Evolutionary conservation across 1,284 basidiomycete species (phyloP).

Genomic region (Sphaerobolus stellatus): DNA sequence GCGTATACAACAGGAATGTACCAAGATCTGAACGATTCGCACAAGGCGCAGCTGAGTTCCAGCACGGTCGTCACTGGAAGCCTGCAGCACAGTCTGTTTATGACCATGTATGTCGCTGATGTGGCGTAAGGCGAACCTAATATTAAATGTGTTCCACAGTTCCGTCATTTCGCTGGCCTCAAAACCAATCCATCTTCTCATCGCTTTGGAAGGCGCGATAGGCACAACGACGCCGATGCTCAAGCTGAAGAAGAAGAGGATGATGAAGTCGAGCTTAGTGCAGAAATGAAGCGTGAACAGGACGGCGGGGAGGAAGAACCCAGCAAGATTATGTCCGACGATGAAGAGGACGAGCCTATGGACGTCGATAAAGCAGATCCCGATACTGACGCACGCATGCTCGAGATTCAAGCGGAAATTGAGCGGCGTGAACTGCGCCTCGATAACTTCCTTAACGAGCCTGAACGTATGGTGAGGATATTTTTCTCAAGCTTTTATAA

Average conservation of each 20-base stretch:
- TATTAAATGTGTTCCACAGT: slow-evolving; percentile 35
- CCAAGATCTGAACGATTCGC: slow-evolving; percentile 53
- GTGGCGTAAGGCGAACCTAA: neutral
- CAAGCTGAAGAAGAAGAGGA: slow-evolving; percentile 32
- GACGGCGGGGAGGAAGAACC: slow-evolving; percentile 4
- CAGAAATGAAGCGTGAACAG: slow-evolving; percentile 27
- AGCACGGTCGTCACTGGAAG: slow-evolving; percentile 12
- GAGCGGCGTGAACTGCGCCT: slow-evolving; percentile 45
- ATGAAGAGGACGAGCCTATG: neutral
- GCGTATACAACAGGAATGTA: slow-evolving; percentile 44
- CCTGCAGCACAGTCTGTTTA: slow-evolving; percentile 46
- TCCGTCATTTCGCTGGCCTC: slow-evolving; percentile 57
- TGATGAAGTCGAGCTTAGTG: slow-evolving; percentile 34
- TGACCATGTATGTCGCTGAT: slow-evolving; percentile 51
- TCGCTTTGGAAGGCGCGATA: slow-evolving; percentile 26
- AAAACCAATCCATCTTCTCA: slow-evolving; percentile 34
- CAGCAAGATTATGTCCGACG: neutral
- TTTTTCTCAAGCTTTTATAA: slow-evolving; percentile 68
- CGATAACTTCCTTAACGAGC: slow-evolving; percentile 55
- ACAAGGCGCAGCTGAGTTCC: slow-evolving; percentile 56
- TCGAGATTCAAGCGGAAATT: slow-evolving; percentile 11
- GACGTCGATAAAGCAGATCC: slow-evolving; percentile 1
- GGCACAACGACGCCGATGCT: slow-evolving; percentile 24
- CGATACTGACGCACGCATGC: slow-evolving; percentile 4
- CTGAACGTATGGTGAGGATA: slow-evolving; percentile 49